Evolutionary conservation across 2,329 filamentous ascomycete species (phyloP).

Genomic region (Colletotrichum musicola): DNA sequence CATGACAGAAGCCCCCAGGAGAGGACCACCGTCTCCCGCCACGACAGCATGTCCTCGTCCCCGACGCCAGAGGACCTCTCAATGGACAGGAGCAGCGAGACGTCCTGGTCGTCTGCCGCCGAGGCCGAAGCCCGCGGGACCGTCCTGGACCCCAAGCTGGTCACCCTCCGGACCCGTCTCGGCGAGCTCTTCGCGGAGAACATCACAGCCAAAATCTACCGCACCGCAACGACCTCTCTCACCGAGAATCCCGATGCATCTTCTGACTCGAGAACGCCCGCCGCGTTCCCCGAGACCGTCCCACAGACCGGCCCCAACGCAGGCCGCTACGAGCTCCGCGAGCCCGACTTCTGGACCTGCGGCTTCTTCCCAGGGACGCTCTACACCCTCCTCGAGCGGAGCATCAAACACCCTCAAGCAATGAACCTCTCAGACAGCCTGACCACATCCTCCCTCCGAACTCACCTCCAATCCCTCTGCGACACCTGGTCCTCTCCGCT

Average conservation of each 20-base stretch:
- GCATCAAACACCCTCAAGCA: constrained; percentile 45
- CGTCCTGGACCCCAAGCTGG: background rate
- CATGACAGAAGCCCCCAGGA: background rate
- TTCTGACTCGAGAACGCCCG: constrained; percentile 12
- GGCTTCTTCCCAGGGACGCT: constrained; percentile 56
- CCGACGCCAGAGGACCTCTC: background rate
- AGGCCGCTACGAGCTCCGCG: constrained; percentile 46
- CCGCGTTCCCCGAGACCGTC: constrained; percentile 49
- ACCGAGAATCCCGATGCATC: constrained; percentile 4
- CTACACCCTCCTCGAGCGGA: constrained; percentile 51
- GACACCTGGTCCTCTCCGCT: constrained; percentile 50
- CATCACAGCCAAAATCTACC: constrained; percentile 36
- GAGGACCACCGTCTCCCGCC: background rate
- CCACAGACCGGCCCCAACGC: constrained; percentile 44
- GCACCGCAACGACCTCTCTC: constrained; percentile 34
- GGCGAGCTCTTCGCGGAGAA: constrained; percentile 29
- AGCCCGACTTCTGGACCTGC: constrained; percentile 56
- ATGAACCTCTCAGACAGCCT: constrained; percentile 1
- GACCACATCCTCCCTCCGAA: background rate
- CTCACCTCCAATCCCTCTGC: constrained; percentile 42
- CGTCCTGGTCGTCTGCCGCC: constrained; percentile 15
- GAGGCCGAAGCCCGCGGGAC: background rate
- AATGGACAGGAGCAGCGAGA: constrained; percentile 11
- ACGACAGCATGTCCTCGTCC: constrained; percentile 9
- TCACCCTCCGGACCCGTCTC: background rate